Percentiles rank a stretch among this genome's conserved stretches.
Evolutionary conservation across 257 asterid genomes (phyloP).

Genomic region (Ballota nigra): DNA sequence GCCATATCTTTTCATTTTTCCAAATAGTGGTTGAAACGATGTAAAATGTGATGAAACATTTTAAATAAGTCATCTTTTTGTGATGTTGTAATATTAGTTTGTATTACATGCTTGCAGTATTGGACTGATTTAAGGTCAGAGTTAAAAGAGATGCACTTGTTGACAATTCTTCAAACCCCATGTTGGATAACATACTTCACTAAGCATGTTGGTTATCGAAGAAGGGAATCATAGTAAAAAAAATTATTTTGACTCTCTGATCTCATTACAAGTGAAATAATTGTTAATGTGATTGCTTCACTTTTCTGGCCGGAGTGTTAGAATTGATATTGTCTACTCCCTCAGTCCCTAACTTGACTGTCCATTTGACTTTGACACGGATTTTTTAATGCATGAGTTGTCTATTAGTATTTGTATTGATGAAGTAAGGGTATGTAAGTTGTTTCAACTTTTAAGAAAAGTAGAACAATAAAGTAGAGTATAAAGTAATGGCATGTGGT

Average conservation of each 20-base stretch:
- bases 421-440: too few species aligned
- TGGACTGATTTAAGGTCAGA: not conserved
- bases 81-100: not conserved
- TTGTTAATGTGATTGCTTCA: not conserved
- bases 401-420: too few species aligned
- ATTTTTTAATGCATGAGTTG: too few species aligned
- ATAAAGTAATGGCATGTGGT: too few species aligned
- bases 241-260: too few species aligned
- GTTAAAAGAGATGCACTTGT: constrained; percentile 1
- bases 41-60: not conserved
- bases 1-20: not conserved
- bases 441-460: too few species aligned
- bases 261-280: constrained; percentile 2
- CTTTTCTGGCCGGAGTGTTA: not conserved
- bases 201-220: not conserved
- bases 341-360: too few species aligned
- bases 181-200: too few species aligned
- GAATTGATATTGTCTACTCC: not conserved
- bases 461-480: too few species aligned
- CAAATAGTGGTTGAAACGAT: not conserved
- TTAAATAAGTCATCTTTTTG: not conserved
- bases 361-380: too few species aligned
- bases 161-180: not conserved
- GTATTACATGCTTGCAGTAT: not conserved
- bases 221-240: constrained; percentile 14